Evolutionary conservation across 257 asterid species (phyloP), one percentile per base, ranked within the genome.

Genomic region (Paraleonurus japonicus): DNA sequence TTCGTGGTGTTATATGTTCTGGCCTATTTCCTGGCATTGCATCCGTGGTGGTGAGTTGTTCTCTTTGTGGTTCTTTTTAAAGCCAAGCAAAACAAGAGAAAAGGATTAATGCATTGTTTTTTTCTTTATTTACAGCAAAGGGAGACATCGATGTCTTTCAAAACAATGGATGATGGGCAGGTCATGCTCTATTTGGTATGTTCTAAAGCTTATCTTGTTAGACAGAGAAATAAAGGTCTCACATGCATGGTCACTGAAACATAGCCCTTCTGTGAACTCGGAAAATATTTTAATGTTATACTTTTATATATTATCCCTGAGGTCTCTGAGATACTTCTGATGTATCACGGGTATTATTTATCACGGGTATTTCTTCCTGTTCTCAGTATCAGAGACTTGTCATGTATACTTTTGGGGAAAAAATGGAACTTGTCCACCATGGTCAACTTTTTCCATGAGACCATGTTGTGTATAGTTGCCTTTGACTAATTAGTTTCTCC

Each of bases 101-200:
- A 50, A 54, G 55, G 54, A 15, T 75, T 72, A 70, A 65, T 70
- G 32, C 28, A 17, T 51, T 13, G 28, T 24, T 5, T 53, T 74
- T n/a, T 27, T 77, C 53, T 23, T 45, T 70, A 35, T 85, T 55
- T 84, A 76, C 95, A 94, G 99, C 97, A 90, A 51, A 80, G 99
- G 79, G 99, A 94, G 81, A 84, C 96, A 43, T 84, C 99, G 62
- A 86, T 94, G 98, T 94, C 99, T 67, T 94, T 94, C 89, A 94
- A 94, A 82, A 94, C 99, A 75, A 91, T 94, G 95, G 99, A 89
- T 77, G 99, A 94, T 73, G 99, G 99, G 41, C 96, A 86, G 70
- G 98, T 94, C 77, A 78, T 86, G 67, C 96, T 94, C 15, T 94
- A 91, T 78, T 95, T 96, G 85, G 99, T 94, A 89, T 76, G 99